A percentile compares a stretch with the other conserved stretches of the same genome.
Conservation (phyloP, 2,329 filamentous ascomycete species). For the Sclerotinia sclerotiorum region DNA sequence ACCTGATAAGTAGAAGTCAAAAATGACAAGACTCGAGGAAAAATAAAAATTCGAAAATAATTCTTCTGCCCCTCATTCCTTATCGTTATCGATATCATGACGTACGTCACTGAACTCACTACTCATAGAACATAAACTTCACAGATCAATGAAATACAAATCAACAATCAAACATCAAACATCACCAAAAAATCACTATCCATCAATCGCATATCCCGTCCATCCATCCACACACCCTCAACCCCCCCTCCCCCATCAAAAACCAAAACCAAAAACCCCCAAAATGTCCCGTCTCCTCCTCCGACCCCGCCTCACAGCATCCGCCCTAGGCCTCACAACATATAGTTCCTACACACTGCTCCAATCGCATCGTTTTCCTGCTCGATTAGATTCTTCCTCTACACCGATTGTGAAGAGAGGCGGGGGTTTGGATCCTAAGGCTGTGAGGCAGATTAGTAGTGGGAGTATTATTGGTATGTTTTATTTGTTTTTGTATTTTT, state of each 20-base stretch:
- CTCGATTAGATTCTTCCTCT: slow-evolving; percentile 30
- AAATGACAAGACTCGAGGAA: background rate
- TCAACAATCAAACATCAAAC: background rate
- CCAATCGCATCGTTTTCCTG: slow-evolving; percentile 37
- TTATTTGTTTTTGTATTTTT: background rate
- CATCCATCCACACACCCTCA: background rate
- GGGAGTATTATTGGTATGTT: slow-evolving; percentile 39
- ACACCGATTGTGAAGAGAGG: slow-evolving; percentile 28
- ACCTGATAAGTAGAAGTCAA: background rate
- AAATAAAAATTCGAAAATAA: background rate
- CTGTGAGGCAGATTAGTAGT: slow-evolving; percentile 40
- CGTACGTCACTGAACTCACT: background rate
- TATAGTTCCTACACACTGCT: slow-evolving; percentile 41
- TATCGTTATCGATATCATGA: slow-evolving; percentile 10
- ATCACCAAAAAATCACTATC: background rate
- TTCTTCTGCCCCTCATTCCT: background rate
- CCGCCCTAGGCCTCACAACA: slow-evolving; percentile 41
- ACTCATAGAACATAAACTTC: background rate
- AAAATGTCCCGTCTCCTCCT: slow-evolving; percentile 38
- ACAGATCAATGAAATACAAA: background rate
- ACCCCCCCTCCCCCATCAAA: background rate
- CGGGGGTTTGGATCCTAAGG: slow-evolving; percentile 33
- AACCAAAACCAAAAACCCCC: background rate
- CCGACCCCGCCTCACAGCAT: slow-evolving; percentile 38
- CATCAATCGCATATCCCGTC: background rate